A percentile compares a stretch with the other conserved stretches of the same genome.
These are phyloP conservation scores for Mucor velutinosus DNA, from an alignment of 371 early-diverging fungal genomes.

Conservation along the genomic window DNA sequence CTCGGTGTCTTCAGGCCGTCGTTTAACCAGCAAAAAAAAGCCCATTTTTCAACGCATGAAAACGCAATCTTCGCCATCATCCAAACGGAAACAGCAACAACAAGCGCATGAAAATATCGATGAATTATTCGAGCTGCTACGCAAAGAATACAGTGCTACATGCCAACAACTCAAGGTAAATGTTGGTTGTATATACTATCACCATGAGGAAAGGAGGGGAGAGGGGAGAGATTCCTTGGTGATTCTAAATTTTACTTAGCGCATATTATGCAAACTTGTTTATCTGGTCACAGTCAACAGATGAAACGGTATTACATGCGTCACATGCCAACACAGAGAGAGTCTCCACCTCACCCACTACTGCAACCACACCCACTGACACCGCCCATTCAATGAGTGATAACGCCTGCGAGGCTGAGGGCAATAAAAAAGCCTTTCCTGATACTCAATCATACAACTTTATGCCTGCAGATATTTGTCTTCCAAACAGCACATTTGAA, in stretches of 20 bases:
- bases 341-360: not conserved
- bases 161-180: not conserved
- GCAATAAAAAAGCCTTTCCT: conserved; percentile 2
- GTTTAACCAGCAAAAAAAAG: conserved; percentile 1
- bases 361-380: not conserved
- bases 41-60: conserved; percentile 13
- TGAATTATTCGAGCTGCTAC: conserved; percentile 3
- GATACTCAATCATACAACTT: not conserved
- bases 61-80: not conserved
- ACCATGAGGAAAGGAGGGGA: not conserved
- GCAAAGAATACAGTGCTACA: conserved; percentile 5
- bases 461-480: conserved; percentile 9
- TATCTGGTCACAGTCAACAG: conserved; percentile 47
- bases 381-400: not conserved
- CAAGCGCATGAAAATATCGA: conserved; percentile 4
- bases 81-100: not conserved
- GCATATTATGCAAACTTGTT: conserved; percentile 39
- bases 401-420: conserved; percentile 1
- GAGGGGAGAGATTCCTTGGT: conserved; percentile 12
- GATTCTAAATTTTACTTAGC: conserved; percentile 50
- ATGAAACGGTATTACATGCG: conserved; percentile 37
- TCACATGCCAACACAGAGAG: conserved; percentile 7
- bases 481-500: conserved; percentile 4
- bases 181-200: not conserved
- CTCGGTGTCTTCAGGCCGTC: conserved; percentile 10